Conservation (phyloP, 1,139 yeast genomes). For the Kodamaea plutei region DNA sequence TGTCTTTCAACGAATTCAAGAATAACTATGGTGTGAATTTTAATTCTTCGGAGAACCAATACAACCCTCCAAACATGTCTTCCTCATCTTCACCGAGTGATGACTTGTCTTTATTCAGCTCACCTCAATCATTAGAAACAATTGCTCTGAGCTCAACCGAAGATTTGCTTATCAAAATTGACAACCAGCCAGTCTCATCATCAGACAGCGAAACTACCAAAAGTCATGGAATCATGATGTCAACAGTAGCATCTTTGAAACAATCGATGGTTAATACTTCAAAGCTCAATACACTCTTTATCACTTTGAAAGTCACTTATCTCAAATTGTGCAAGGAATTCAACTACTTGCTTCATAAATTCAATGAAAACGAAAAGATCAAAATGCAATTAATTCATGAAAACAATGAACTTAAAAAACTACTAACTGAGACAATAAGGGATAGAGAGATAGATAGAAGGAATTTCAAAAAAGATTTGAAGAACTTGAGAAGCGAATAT, state of each 20-base stretch:
- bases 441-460: slow-evolving; percentile 16
- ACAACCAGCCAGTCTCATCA: too few species aligned
- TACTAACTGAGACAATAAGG: slow-evolving; percentile 26
- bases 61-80: too few species aligned
- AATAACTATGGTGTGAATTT: slow-evolving; percentile 6
- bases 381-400: slow-evolving; percentile 34
- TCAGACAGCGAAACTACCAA: slow-evolving; percentile 3
- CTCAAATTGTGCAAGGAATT: slow-evolving; percentile 36
- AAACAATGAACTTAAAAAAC: slow-evolving; percentile 28
- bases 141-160: slow-evolving; percentile 4
- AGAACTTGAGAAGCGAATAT: slow-evolving; percentile 2
- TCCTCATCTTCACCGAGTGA: slow-evolving; percentile 9
- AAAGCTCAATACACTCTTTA: slow-evolving; percentile 26
- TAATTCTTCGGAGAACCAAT: too few species aligned
- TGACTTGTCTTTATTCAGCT: slow-evolving; percentile 17
- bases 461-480: slow-evolving; percentile 7
- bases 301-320: slow-evolving; percentile 32
- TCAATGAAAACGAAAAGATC: slow-evolving; percentile 33
- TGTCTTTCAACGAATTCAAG: slow-evolving; percentile 17
- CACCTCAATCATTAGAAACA: slow-evolving; percentile 12
- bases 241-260: slow-evolving; percentile 25
- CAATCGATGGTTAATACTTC: slow-evolving; percentile 27
- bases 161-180: too few species aligned
- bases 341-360: slow-evolving; percentile 30
- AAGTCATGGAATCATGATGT: slow-evolving; percentile 6